A percentile compares a stretch with the other conserved stretches of the same genome.
These are phyloP conservation scores for Phytophthora uliginosa DNA, from an alignment of 352 stramenopile genomes.

Conservation along the genomic window DNA sequence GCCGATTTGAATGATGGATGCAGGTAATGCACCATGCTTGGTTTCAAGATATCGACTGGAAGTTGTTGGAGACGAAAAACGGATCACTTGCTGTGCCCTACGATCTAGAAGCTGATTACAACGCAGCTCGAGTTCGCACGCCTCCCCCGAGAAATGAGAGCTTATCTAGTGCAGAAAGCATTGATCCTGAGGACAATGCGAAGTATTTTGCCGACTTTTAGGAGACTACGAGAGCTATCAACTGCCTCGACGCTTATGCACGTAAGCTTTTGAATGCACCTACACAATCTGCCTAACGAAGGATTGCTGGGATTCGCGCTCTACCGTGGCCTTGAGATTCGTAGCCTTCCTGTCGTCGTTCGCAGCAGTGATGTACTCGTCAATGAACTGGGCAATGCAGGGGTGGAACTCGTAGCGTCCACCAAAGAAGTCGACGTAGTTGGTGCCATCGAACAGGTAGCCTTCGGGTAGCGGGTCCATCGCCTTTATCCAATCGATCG, in stretches of 20 bases:
- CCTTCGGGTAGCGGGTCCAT: slow-evolving; percentile 77
- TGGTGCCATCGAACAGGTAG: slow-evolving; percentile 76
- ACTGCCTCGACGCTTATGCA: not conserved
- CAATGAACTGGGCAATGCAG: slow-evolving; percentile 72
- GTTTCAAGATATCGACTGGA: slow-evolving; percentile 72
- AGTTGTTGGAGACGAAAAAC: slow-evolving; percentile 30
- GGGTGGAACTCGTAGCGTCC: slow-evolving; percentile 82
- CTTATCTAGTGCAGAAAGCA: slow-evolving; percentile 77
- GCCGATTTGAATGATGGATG: not conserved
- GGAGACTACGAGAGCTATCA: not conserved
- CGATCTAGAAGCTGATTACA: slow-evolving; percentile 46
- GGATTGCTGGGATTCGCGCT: slow-evolving; percentile 54
- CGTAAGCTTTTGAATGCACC: not conserved
- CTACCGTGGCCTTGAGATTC: slow-evolving; percentile 63
- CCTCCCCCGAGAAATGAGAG: slow-evolving; percentile 11
- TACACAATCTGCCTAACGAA: slow-evolving; percentile 48
- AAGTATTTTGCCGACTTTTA: slow-evolving; percentile 84
- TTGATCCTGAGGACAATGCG: slow-evolving; percentile 71
- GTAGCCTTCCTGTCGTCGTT: slow-evolving; percentile 55
- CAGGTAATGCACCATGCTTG: slow-evolving; percentile 74
- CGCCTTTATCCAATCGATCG: slow-evolving; percentile 33
- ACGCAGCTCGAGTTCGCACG: slow-evolving; percentile 11
- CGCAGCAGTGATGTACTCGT: slow-evolving; percentile 55
- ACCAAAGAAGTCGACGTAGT: slow-evolving; percentile 83
- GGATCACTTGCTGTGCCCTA: slow-evolving; percentile 34